These are phyloP conservation scores for Eucalyptus cloeziana DNA, from an alignment of 345 rosid species.

Conservation along the genomic window DNA sequence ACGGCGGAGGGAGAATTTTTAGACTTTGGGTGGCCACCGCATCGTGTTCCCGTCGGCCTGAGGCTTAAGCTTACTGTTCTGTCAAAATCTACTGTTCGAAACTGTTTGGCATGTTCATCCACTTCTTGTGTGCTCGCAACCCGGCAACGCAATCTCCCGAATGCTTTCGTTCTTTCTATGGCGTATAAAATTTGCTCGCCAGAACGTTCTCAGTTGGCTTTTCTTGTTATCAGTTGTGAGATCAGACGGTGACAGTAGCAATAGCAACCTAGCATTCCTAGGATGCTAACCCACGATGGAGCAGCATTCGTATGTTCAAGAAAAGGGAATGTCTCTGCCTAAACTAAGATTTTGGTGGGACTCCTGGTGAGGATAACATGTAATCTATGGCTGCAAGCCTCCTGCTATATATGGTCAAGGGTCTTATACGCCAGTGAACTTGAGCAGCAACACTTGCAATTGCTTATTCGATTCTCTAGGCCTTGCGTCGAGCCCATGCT, in stretches of 20 bases:
- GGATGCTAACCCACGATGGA: neutral
- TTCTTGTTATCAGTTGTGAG: neutral
- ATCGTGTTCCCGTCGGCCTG: too few relatives aligned
- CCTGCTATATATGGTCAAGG: neutral
- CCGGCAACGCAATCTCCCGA: neutral
- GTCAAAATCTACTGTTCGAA: neutral
- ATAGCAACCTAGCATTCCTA: neutral
- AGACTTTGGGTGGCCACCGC: too few relatives aligned
- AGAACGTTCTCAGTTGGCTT: neutral
- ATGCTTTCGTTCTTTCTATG: neutral
- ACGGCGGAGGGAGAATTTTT: too few relatives aligned
- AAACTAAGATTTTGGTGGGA: neutral
- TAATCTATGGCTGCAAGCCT: neutral
- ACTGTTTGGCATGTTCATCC: neutral
- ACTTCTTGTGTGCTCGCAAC: neutral
- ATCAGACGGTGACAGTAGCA: neutral
- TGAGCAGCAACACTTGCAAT: neutral
- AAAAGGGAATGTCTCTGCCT: neutral
- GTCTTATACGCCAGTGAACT: neutral
- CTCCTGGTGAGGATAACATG: neutral
- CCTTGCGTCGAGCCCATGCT: neutral
- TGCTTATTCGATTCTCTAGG: neutral
- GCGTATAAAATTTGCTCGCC: neutral
- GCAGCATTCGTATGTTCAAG: neutral
- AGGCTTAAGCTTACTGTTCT: neutral